phyloP scores from a whole-genome alignment of 192 early-diverging fungal species.

The Chytriomyces sp. region DNA sequence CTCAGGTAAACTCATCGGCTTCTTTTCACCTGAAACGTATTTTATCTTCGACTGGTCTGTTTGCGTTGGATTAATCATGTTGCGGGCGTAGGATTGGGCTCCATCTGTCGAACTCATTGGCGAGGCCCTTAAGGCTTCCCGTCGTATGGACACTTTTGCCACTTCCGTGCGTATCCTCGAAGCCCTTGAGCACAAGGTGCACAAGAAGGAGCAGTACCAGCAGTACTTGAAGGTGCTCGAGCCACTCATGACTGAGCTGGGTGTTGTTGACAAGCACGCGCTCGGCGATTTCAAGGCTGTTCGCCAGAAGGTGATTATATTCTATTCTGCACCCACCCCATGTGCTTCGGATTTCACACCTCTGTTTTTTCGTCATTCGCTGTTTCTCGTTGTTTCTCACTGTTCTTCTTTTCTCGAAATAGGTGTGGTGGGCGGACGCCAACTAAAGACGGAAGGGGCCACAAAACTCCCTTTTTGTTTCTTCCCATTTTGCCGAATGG shows the following conservation, averaged over 20 bases:
- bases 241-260: slow-evolving; percentile 86
- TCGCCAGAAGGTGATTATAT: slow-evolving; percentile 45
- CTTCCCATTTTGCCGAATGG: too few relatives aligned
- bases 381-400: too few relatives aligned
- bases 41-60: not conserved
- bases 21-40: not conserved
- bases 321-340: not conserved
- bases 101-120: slow-evolving; percentile 85
- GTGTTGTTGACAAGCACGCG: slow-evolving; percentile 86
- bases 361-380: not conserved
- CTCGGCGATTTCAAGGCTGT: slow-evolving; percentile 65
- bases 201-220: slow-evolving; percentile 84
- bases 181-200: slow-evolving; percentile 88
- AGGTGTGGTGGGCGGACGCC: too few relatives aligned
- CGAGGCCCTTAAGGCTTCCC: slow-evolving; percentile 86
- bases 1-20: slow-evolving; percentile 37
- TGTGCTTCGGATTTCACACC: not conserved
- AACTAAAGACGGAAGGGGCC: too few relatives aligned
- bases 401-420: too few relatives aligned
- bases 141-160: slow-evolving; percentile 92
- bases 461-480: too few relatives aligned
- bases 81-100: not conserved
- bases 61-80: too few relatives aligned
- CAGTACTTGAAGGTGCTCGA: slow-evolving; percentile 87
- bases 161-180: slow-evolving; percentile 94